phyloP scores from a whole-genome alignment of 306 rosid genomes.

The Delonix regia region DNA sequence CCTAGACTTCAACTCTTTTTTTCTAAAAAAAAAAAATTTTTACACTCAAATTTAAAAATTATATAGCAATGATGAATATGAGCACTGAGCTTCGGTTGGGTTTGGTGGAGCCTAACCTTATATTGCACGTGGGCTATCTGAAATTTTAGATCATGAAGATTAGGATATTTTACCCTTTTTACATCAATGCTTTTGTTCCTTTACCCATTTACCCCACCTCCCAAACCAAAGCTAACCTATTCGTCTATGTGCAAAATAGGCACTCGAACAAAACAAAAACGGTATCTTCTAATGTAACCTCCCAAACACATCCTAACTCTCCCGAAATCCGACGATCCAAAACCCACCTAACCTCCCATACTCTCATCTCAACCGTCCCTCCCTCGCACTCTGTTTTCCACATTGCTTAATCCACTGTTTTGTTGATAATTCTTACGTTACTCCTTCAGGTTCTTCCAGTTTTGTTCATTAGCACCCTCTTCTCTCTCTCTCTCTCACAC shows the following conservation, averaged over 20 bases:
- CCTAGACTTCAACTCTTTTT: no score
- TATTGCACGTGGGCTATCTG: neutral
- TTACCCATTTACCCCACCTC: neutral
- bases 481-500: neutral
- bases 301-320: neutral
- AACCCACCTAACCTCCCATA: constrained; percentile 48
- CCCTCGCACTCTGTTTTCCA: constrained; percentile 1
- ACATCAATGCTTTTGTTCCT: neutral
- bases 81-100: neutral
- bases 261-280: neutral
- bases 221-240: neutral
- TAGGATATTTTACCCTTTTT: neutral
- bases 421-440: constrained; percentile 46
- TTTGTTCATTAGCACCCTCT: neutral
- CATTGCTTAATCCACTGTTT: constrained; percentile 33
- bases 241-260: neutral
- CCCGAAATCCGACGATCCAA: constrained; percentile 49
- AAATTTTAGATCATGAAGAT: neutral
- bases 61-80: neutral
- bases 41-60: no score
- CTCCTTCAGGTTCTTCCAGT: constrained; percentile 29
- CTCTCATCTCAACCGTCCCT: constrained; percentile 42
- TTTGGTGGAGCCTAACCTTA: neutral
- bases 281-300: neutral
- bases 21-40: no score